Evolutionary conservation across 352 stramenopile genomes (phyloP), one percentile per base, ranked within the genome.

Genomic region (Pythium sp.): DNA sequence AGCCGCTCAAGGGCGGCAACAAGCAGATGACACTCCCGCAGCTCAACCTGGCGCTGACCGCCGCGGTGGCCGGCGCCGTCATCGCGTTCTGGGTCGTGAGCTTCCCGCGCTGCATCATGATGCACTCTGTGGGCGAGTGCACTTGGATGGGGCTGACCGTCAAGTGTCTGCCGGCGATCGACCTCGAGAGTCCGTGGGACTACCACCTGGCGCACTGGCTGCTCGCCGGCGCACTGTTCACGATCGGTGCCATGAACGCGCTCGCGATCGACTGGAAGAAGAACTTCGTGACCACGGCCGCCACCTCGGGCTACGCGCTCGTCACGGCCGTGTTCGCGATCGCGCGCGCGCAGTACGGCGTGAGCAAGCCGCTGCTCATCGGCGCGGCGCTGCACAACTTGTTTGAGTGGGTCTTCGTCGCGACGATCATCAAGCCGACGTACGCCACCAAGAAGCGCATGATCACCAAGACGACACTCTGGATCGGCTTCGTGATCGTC

Each of bases 51-150:
- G 14, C 36, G 11, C 15, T 54, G 5, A 58, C 38, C 4, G 63
- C 54, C 2, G 63, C 51, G 5, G 41, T 47, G n/a, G 63, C 63
- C n/a, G 55, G 38, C 8, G 54, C 43, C 18, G 15, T 58, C 54
- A 68, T 68, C 38, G 63, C 36, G 54, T 68, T 68, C 54, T 68
- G 63, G 63, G 63, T 68, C 28, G 63, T 68, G 54, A 68, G 63
- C 26, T 68, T 68, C 41, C 63, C 63, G 12, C 63, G 63, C 20
- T 68, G 63, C 63, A 46, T 68, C 63, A 59, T 68, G 38, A 63
- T 58, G 55, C 63, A 68, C 63, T 55, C 63, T 6, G 63, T 63
- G 12, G 63, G 63, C n/a, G 43, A 55, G 41, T 68, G 63, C 63
- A 46, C 47, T 11, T 68, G 63, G 63, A 56, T 68, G 41, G 63